Base-by-base conservation (phyloP, 352 stramenopile species). In the Phytophthora tubulina region DNA sequence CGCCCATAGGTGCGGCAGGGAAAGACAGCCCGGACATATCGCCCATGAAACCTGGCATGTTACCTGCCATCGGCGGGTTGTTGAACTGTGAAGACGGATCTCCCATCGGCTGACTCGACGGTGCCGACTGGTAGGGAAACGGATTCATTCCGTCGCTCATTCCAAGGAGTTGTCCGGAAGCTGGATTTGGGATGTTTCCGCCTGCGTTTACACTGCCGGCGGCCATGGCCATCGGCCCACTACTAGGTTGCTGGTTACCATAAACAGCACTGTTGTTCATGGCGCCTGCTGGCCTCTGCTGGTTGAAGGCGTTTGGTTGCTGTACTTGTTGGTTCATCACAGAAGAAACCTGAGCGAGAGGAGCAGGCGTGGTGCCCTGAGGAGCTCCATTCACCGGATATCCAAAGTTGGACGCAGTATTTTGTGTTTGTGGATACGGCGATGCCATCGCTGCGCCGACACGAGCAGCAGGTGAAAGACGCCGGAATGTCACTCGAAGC, bases 401-500 rank as follows among this genome's bases (percentile, higher is more conserved):
- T 2, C 33, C 59, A 15, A 70, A 69, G 44, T 48, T 71, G 11
- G 48, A 39, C 10, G 27, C 30, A 2, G 21, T 21, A 33, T 42
- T 66, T 39, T 70, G 64, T 46, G 30, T 21, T 53, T 58, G 63
- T 32, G 42, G 9, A 21, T 17, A 66, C 31, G 36, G 51, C 11
- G 32, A 21, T 52, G 21, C 21, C 21, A 74, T 49, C 1, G 27
- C 48, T 51, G 39, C 6, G 15, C 41, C 52, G 35, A n/a, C 56
- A 36, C 31, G 44, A 53, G 44, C 39, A 14, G 57, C 6, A 3
- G 71, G 41, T n/a, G 70, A 60, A 41, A 63, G 42, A 17, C 86
- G 75, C 35, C 88, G 77, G 55, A 96, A 95, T 6, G 85, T 94
- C 36, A 96, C 88, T 39, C 78, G 73, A 7, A 96, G 58, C 4